Evolutionary conservation across 768 basidiomycete genomes (phyloP), one percentile per base, ranked within the genome.

Genomic region (Phanerochaete sordida): DNA sequence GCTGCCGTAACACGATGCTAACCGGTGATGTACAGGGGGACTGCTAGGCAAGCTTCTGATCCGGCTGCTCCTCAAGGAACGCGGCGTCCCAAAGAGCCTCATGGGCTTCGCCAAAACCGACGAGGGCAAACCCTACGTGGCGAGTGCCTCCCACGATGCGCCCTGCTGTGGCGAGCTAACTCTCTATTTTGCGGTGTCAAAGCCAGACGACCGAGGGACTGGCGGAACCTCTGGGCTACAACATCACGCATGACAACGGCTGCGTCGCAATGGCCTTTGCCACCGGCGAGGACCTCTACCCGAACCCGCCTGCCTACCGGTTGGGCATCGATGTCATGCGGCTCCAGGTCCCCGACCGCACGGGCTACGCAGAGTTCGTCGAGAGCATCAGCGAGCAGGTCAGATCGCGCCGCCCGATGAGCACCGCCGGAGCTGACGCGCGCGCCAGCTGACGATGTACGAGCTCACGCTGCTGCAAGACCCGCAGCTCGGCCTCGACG

Each of bases 321-420:
- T 68, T 93, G 11, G 92, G 93, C 21, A 76, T 93, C 43, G 92
- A 95, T 73, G 80, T 93, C 50, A 95, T 94, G 92, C 87, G 85
- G 68, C 76, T 90, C 44, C 79, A 78, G 47, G 71, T 89, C 21
- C 91, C 90, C 12, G 73, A 77, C 12, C 79, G 83, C 19, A 80
- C 81, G 43, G 79, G 82, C 1, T 78, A 89, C 60, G 59, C 70
- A 11, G 80, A 83, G 1, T 91, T 94, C 67, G 77, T 91, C 8
- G 77, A 83, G 54, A 78, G 78, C 24, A 75, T 93, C 35, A 78
- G 79, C 26, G 87, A 88, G 54, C 86, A 88, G 80, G 92, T 87
- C n/a, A n/a, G n/a, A n/a, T n/a, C n/a, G n/a, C n/a, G n/a, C n/a
- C n/a, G n/a, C n/a, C n/a, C n/a, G n/a, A n/a, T n/a, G n/a, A n/a